These are phyloP conservation scores for Scalesia atractyloides DNA, from an alignment of 129 eudicot genomes.

Conservation along the genomic window DNA sequence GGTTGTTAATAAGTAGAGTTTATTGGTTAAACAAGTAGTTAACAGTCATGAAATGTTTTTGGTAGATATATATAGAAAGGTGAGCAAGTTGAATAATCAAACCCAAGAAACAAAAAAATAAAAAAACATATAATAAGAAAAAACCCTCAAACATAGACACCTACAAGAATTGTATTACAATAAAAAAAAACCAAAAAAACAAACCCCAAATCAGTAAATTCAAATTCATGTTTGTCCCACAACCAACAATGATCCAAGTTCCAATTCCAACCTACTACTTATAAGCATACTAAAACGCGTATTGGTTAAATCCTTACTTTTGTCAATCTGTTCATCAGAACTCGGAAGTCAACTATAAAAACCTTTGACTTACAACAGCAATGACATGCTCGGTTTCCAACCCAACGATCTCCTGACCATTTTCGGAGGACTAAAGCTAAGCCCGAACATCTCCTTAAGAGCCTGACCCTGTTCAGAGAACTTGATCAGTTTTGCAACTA, in stretches of 20 bases:
- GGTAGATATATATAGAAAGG: too few relatives aligned
- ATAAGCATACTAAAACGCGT: slow-evolving; percentile 29
- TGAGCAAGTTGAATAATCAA: too few relatives aligned
- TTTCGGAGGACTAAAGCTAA: slow-evolving; percentile 83
- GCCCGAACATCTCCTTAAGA: slow-evolving; percentile 88
- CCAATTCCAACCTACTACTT: slow-evolving; percentile 24
- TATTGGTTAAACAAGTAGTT: too few relatives aligned
- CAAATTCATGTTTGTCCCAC: slow-evolving; percentile 27
- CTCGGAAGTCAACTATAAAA: slow-evolving; percentile 39
- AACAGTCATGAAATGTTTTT: too few relatives aligned
- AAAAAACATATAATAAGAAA: too few relatives aligned
- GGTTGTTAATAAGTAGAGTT: too few relatives aligned
- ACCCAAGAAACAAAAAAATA: too few relatives aligned
- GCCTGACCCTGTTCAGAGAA: slow-evolving; percentile 79
- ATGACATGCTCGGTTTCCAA: slow-evolving; percentile 70
- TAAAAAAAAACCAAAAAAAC: slow-evolving; percentile 27
- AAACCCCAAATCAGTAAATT: slow-evolving; percentile 12
- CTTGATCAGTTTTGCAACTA: slow-evolving; percentile 75
- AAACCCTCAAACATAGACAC: slow-evolving; percentile 1
- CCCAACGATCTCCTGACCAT: slow-evolving; percentile 70
- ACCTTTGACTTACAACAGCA: slow-evolving; percentile 53
- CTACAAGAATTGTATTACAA: background rate
- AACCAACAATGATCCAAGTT: background rate
- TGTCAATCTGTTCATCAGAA: slow-evolving; percentile 40
- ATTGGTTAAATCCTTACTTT: slow-evolving; percentile 40